Evolutionary conservation across 805 yeast species (phyloP), one percentile per base, ranked within the genome.

Genomic region (Pichia deserticola): DNA sequence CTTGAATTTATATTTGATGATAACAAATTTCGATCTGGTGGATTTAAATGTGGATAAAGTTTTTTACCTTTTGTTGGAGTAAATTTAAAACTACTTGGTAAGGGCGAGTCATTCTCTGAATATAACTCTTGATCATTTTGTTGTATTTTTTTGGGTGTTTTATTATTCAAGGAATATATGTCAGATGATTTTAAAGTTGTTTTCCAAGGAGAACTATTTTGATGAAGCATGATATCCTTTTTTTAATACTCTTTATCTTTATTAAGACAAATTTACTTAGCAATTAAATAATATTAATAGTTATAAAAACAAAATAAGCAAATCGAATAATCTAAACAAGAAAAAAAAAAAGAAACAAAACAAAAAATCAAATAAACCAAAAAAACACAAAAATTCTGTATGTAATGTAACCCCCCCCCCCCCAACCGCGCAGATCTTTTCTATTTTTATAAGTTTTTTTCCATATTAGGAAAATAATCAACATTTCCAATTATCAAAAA

Each of bases 51-150:
- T 33, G 67, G 68, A 39, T 64, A 62, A 10, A 63, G 44, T 35
- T 54, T 54, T 37, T 55, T 57, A 3, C 65, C 65, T 38, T 60
- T 53, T 4, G 67, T 59, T 2, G 68, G 68, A 1, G 68, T 64
- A 51, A 63, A 65, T 32, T 51, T 55, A 49, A 65, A 65, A 8
- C 59, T 50, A 33, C 54, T 41, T 1, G 63, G 59, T 11, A 64
- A 54, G 5, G 66, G 65, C 2, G 66, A 54, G 8, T 49, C 52
- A 28, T 38, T 42, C 4, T 8, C 7, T 12, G 42, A 30, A 49
- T 20, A 27, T 40, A 20, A 30, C 32, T 25, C 20, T 5, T 28
- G 20, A 20, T 3, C 20, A 20, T 20, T 6, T 2, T 27, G n/a
- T 12, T 13, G 42, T 42, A 12, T 30, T 29, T 42, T 49, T 35